Evolutionary conservation across 805 yeast genomes (phyloP).

Genomic region (Candida glaebosa): DNA sequence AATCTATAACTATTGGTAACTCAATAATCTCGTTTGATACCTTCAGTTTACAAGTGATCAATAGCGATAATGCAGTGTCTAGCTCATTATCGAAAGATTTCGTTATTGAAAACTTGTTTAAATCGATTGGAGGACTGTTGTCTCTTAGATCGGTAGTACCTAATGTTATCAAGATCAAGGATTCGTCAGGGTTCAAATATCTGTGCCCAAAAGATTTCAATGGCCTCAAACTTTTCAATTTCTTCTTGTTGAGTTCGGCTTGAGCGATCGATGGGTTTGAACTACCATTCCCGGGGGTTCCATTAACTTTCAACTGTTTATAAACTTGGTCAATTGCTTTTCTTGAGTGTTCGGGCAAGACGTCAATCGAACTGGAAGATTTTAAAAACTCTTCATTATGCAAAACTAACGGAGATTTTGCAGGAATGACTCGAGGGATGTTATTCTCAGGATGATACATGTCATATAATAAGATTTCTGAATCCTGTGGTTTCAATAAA

Average conservation of each 20-base stretch:
- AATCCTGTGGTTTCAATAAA: constrained; percentile 49
- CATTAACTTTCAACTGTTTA: constrained; percentile 32
- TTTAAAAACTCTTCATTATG: constrained; percentile 7
- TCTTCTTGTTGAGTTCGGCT: constrained; percentile 15
- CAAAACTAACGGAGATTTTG: constrained; percentile 10
- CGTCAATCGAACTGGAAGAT: constrained; percentile 33
- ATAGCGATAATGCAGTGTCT: constrained; percentile 82
- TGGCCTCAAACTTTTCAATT: constrained; percentile 39
- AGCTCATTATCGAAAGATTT: constrained; percentile 77
- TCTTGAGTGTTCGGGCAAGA: constrained; percentile 30
- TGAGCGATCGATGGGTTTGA: constrained; percentile 9
- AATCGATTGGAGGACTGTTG: constrained; percentile 53
- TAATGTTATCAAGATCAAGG: constrained; percentile 73
- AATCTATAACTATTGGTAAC: constrained; percentile 63
- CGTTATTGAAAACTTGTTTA: constrained; percentile 71
- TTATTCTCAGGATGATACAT: constrained; percentile 35
- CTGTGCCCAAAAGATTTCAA: constrained; percentile 85
- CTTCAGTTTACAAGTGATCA: constrained; percentile 44
- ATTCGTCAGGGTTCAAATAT: constrained; percentile 59
- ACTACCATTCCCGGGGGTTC: constrained; percentile 9
- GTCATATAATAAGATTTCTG: constrained; percentile 30
- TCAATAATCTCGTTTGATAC: constrained; percentile 32
- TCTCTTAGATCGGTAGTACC: constrained; percentile 82
- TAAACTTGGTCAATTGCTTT: constrained; percentile 34
- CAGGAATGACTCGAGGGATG: constrained; percentile 17